Conservation (phyloP, 345 rosid species). For the Gynandropsis gynandra region DNA sequence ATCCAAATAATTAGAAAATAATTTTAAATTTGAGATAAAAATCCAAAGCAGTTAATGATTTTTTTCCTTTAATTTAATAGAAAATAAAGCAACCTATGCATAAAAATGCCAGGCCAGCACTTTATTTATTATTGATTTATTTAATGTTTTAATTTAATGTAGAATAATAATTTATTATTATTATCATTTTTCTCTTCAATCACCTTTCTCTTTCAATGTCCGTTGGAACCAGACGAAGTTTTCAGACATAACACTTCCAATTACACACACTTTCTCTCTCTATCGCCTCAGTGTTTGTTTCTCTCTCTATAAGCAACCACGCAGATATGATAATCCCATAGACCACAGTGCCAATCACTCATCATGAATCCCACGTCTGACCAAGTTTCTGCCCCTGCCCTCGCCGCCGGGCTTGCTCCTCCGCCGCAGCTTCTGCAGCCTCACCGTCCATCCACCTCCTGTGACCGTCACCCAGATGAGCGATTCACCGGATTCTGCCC, state of each 20-base stretch:
- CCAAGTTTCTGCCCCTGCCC: conserved; percentile 32
- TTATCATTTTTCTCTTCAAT: conserved; percentile 21
- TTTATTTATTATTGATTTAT: conserved; percentile 15
- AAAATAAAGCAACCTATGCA: too few species aligned
- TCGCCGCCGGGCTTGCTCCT: conserved; percentile 20
- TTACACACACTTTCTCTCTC: conserved; percentile 17
- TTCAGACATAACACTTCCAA: conserved; percentile 20
- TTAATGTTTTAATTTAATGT: conserved; percentile 5
- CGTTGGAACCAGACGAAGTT: conserved; percentile 53
- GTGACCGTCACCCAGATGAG: conserved; percentile 89
- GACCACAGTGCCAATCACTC: conserved; percentile 51
- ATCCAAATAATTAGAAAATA: too few species aligned
- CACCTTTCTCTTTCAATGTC: conserved; percentile 38
- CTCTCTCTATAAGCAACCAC: conserved; percentile 19
- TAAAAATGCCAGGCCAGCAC: conserved; percentile 5
- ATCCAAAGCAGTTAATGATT: too few species aligned
- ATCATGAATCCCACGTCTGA: conserved; percentile 82
- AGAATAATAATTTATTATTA: conserved; percentile 16
- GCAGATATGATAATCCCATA: conserved; percentile 34
- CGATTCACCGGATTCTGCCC: conserved; percentile 91
- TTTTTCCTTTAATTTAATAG: too few species aligned
- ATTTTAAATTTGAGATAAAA: too few species aligned
- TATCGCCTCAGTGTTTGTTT: conserved; percentile 3
- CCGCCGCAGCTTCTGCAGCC: conserved; percentile 56
- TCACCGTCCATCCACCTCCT: conserved; percentile 85